These are phyloP conservation scores for Mucor circinelloides DNA, from an alignment of 371 early-diverging fungal species.

Conservation along the genomic window DNA sequence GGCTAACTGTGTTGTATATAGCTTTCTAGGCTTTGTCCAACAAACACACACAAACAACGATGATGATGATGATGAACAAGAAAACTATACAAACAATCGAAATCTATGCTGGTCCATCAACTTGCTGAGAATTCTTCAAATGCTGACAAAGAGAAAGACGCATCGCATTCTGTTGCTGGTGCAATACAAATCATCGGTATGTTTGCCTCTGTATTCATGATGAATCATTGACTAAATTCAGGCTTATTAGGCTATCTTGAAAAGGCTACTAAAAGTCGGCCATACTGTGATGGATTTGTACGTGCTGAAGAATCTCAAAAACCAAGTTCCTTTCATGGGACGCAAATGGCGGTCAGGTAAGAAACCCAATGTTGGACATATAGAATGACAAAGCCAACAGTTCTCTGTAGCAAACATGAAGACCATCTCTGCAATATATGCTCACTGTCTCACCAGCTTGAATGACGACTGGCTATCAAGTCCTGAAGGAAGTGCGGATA, in stretches of 20 bases:
- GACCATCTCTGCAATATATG: slow-evolving; percentile 78
- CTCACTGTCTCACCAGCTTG: slow-evolving; percentile 65
- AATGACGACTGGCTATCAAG: slow-evolving; percentile 78
- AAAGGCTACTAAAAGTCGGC: slow-evolving; percentile 72
- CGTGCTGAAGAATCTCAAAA: slow-evolving; percentile 79
- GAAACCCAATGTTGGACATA: slow-evolving; percentile 1
- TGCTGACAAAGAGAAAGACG: slow-evolving; percentile 77
- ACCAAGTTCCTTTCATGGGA: slow-evolving; percentile 79
- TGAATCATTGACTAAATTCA: background rate
- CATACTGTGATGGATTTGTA: slow-evolving; percentile 71
- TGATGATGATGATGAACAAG: slow-evolving; percentile 8
- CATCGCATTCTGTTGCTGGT: slow-evolving; percentile 79
- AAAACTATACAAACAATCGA: slow-evolving; percentile 39
- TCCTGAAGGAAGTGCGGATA: slow-evolving; percentile 66
- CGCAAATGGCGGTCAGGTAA: slow-evolving; percentile 80
- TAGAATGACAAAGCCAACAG: background rate
- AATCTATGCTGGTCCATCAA: slow-evolving; percentile 80
- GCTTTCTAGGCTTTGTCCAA: slow-evolving; percentile 21
- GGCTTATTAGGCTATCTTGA: slow-evolving; percentile 61
- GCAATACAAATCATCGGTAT: slow-evolving; percentile 83
- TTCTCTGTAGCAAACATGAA: slow-evolving; percentile 68
- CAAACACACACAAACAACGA: background rate
- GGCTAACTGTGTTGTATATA: background rate
- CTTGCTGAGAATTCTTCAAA: slow-evolving; percentile 78
- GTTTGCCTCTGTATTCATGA: background rate